Evolutionary conservation across 805 yeast species (phyloP), one percentile per base, ranked within the genome.

Genomic region (Hemisphaericaspora nanyangensis): DNA sequence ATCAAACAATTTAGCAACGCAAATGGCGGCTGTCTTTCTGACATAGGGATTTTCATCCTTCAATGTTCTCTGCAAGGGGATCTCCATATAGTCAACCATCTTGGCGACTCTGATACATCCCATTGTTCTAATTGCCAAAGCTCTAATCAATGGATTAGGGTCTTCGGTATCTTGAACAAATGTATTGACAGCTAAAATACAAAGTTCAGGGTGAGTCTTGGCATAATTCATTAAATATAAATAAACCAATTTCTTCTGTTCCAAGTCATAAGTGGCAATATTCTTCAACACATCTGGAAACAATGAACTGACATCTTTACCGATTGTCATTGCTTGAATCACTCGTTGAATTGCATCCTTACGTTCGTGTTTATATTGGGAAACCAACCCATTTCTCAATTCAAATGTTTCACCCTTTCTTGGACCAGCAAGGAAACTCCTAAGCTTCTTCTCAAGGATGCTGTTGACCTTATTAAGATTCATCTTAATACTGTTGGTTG

Each of bases 121-220:
- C 99, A 93, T 93, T 10, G 99, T 93, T 55, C 99, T 78, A 43
- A 93, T 90, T 0, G 99, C 98, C 64, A 93, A 76, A 1, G 98
- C 96, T 39, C 98, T 75, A 18, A 93, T 90, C 51, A 95, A 73
- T 1, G 99, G 99, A 56, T 93, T 93, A 35, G 96, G 95, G 59
- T 93, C 98, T 57, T 87, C 95, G 2, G 96, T 80, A 64, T 93
- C 99, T 60, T 76, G 77, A 18, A 93, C 96, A 72, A 93, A 93
- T 1, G 99, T 93, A 63, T 93, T 93, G 37, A 93, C 98, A 1
- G 97, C 99, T 51, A 93, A 70, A 48, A 93, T 90, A 58, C 95
- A 88, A 40, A 93, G 73, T 65, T 93, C 99, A 1, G 99, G 99
- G 58, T 93, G 90, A 2, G 91, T 76, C 60, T 90, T 90, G 35